These are phyloP conservation scores for Apiospora arundinis DNA, from an alignment of 2,329 filamentous ascomycete species.

Conservation along the genomic window DNA sequence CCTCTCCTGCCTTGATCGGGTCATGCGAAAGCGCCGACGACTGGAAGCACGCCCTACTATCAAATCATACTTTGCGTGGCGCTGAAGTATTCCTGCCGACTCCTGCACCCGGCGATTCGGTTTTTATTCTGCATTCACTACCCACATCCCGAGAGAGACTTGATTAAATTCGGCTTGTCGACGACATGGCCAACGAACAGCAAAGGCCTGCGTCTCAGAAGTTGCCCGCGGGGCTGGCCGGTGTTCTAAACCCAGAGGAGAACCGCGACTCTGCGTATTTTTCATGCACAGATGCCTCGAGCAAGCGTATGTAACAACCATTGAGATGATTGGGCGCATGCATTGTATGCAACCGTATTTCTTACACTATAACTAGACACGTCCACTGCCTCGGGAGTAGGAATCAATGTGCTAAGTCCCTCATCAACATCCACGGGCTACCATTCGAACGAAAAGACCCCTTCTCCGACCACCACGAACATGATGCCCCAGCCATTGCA, in stretches of 20 bases:
- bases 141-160: background rate
- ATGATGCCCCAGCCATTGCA: slow-evolving; percentile 58
- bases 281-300: slow-evolving; percentile 55
- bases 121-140: background rate
- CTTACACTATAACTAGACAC: slow-evolving; percentile 43
- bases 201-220: slow-evolving; percentile 49
- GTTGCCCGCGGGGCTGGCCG: slow-evolving; percentile 54
- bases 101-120: slow-evolving; percentile 11
- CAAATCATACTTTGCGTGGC: slow-evolving; percentile 19
- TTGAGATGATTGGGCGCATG: background rate
- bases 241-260: slow-evolving; percentile 59
- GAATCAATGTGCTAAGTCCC: slow-evolving; percentile 46
- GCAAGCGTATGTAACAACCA: slow-evolving; percentile 52
- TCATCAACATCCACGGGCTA: slow-evolving; percentile 51
- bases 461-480: slow-evolving; percentile 63
- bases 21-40: slow-evolving; percentile 16
- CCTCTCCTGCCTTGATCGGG: slow-evolving; percentile 1
- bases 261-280: slow-evolving; percentile 60
- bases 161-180: background rate
- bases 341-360: slow-evolving; percentile 1
- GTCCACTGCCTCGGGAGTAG: slow-evolving; percentile 52
- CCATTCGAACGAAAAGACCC: slow-evolving; percentile 65
- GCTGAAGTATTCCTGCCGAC: slow-evolving; percentile 10
- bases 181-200: slow-evolving; percentile 46
- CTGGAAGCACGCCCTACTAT: slow-evolving; percentile 6